Conservation (phyloP, 1,284 basidiomycete genomes). For the Ganoderma multipileum region DNA sequence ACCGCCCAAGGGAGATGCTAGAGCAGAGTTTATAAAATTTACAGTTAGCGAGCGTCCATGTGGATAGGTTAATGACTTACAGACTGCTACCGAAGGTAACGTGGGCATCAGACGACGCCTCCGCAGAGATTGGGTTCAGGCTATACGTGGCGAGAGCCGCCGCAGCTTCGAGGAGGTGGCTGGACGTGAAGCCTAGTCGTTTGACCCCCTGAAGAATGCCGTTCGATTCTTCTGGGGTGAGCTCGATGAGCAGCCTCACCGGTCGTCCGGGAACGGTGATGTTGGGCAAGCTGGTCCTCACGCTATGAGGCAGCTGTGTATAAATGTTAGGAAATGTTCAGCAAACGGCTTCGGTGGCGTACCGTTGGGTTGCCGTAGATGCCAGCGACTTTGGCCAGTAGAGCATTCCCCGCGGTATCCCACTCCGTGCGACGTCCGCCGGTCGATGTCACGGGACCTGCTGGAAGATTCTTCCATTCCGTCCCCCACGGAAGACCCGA, state of each 20-base stretch:
- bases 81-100: not conserved
- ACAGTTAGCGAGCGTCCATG: no score
- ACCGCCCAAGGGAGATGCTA: not conserved
- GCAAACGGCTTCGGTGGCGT: not conserved
- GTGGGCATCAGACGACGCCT: not conserved
- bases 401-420: constrained; percentile 8
- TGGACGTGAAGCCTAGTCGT: not conserved
- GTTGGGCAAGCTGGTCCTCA: not conserved
- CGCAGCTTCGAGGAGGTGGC: not conserved
- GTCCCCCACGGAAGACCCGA: constrained; percentile 17
- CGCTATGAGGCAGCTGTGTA: not conserved
- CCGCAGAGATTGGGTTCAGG: not conserved
- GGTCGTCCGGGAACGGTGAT: not conserved
- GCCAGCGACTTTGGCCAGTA: not conserved
- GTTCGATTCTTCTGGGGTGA: not conserved
- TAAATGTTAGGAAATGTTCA: not conserved
- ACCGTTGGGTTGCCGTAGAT: not conserved
- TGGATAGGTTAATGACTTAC: not conserved
- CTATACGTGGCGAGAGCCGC: not conserved
- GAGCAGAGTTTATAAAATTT: no score
- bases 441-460: not conserved
- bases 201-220: not conserved
- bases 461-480: constrained; percentile 20
- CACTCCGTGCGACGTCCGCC: constrained; percentile 5
- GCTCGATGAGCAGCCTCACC: not conserved